Evolutionary conservation across 495 filamentous ascomycete genomes (phyloP), one percentile per base, ranked within the genome.

Genomic region (Peziza echinospora): DNA sequence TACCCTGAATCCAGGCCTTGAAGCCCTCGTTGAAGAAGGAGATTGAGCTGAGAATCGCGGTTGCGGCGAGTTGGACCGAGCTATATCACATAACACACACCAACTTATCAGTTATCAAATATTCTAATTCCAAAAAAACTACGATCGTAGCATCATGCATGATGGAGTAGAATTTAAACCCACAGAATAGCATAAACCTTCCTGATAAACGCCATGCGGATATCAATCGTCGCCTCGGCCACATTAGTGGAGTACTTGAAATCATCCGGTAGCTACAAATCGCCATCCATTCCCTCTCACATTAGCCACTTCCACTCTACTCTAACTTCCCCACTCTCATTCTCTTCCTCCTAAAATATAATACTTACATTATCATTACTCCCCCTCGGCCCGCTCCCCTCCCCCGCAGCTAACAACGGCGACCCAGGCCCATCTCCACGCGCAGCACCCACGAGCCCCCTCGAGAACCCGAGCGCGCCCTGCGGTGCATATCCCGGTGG

Each of bases 201-300:
- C 58, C 89, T 82, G 50, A 99, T 75, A 64, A 99, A 97, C 66
- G 86, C 81, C 76, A 94, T 92, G 50, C 89, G 80, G 62, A 97
- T 93, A 51, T 89, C 83, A 57, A 96, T 67, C 8, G 85, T 91
- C 34, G 79, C 91, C 65, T 94, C 91, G 49, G 87, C 74, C 44
- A 96, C 84, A 37, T 37, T 5, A 37, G 19, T 17, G 13, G 30
- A 37, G 6, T 37, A 37, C 3, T 37, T 37, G 30, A 37, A 37
- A 6, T 37, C 30, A 37, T 37, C 30, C 13, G 30, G 30, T 11
- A 37, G 13, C 30, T 37, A 37, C 3, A 37, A 37, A n/a, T n/a
- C n/a, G n/a, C n/a, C n/a, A n/a, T n/a, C n/a, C n/a, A n/a, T n/a
- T n/a, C n/a, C n/a, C n/a, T n/a, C n/a, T n/a, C n/a, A n/a, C n/a